Evolutionary conservation across 1,139 yeast species (phyloP), one percentile per base, ranked within the genome.

Genomic region (Geotrichum klebahnii): DNA sequence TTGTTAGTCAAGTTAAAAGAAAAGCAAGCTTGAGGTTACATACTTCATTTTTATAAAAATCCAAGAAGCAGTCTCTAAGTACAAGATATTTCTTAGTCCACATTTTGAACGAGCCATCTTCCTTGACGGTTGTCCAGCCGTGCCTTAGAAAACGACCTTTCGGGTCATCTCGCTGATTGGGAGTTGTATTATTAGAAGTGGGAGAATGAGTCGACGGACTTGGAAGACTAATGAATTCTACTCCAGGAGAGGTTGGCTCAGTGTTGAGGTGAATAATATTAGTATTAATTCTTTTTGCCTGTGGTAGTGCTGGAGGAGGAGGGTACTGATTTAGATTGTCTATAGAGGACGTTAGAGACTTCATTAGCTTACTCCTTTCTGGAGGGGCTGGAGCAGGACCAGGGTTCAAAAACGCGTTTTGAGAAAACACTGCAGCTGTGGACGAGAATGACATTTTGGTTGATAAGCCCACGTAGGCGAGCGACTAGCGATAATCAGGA

Each of bases 111-210:
- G 68, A 57, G 20, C 96, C 96, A 60, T 90, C 97, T 61, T 90
- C 97, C 66, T 88, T 89, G 51, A 88, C 82, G 51, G 87, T 86
- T 23, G 87, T 90, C 95, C 96, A 90, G 0, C 97, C 97, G 51
- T 73, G 74, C 51, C 64, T 67, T 43, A 63, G 56, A 31, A 54
- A 47, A 24, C 50, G 37, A 9, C 53, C 56, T 17, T 45, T 54
- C 6, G 40, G 42, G 20, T 48, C 47, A n/a, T 52, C 54, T 9
- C 46, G 49, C 5, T 22, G 46, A 14, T 16, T 23, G 5, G 50
- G 44, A 5, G 40, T 31, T 3, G 53, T 28, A 12, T 46, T 28
- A 31, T 33, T 35, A 24, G 52, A 45, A 5, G 46, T 33, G 5
- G 54, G 37, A 20, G 48, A 39, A 32, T 42, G 47, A 17, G 50